Conservation (phyloP, 2,329 filamentous ascomycete genomes). For the Ilyonectria mors-panacis region DNA sequence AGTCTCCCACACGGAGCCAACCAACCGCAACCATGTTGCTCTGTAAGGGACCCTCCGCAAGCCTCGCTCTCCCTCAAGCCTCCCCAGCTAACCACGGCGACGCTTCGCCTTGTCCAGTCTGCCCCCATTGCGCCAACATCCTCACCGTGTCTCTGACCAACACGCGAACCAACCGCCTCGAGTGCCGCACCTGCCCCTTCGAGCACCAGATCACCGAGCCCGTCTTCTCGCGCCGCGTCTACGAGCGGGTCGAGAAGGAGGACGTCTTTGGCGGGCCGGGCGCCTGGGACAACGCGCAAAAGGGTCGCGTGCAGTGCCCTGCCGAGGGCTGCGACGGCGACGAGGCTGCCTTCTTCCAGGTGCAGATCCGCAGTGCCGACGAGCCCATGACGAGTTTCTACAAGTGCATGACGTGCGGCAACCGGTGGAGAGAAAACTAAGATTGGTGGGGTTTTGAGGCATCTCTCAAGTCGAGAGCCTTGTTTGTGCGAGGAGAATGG, state of each 20-base stretch:
- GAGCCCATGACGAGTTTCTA: conserved; percentile 99
- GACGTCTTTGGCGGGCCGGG: conserved; percentile 91
- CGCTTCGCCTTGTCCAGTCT: conserved; percentile 68
- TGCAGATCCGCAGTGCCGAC: conserved; percentile 97
- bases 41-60: conserved; percentile 63
- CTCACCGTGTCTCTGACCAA: conserved; percentile 78
- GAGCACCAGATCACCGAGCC: conserved; percentile 85
- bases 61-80: conserved; percentile 20
- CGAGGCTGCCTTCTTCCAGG: conserved; percentile 94
- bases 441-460: conserved; percentile 6
- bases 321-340: conserved; percentile 84
- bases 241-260: conserved; percentile 89
- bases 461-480: conserved; percentile 6
- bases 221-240: conserved; percentile 86
- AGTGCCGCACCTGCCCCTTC: conserved; percentile 96
- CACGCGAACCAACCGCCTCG: conserved; percentile 82
- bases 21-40: conserved; percentile 70
- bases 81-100: conserved; percentile 35
- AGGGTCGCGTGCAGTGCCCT: conserved; percentile 85
- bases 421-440: conserved; percentile 78
- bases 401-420: conserved; percentile 81
- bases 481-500: conserved; percentile 27
- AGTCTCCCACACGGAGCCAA: not conserved
- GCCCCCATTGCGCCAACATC: conserved; percentile 87
- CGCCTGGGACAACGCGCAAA: conserved; percentile 93